phyloP scores from a whole-genome alignment of 2,329 filamentous ascomycete genomes.

The Penicillium sp. region DNA sequence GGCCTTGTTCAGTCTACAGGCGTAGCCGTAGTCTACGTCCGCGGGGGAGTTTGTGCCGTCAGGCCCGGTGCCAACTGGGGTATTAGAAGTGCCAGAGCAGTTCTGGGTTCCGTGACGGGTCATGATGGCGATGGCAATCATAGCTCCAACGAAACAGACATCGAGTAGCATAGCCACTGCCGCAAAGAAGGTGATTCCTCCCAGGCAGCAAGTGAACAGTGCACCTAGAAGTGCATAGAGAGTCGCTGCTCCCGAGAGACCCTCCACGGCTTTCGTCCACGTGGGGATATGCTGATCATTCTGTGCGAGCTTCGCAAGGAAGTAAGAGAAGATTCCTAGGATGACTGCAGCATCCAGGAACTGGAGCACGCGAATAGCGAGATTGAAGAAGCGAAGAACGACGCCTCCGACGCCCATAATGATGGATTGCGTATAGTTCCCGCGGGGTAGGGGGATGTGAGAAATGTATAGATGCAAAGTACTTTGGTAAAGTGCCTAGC shows the following conservation, averaged over 20 bases:
- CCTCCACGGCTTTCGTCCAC: conserved; percentile 74
- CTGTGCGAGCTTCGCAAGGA: conserved; percentile 73
- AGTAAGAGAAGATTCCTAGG: conserved; percentile 82
- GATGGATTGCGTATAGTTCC: not conserved
- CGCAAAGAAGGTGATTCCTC: conserved; percentile 74
- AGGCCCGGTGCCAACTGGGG: conserved; percentile 70
- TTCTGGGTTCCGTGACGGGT: conserved; percentile 70
- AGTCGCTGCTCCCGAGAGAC: conserved; percentile 74
- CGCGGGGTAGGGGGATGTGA: not conserved
- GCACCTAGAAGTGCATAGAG: conserved; percentile 77
- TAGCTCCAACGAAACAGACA: conserved; percentile 73
- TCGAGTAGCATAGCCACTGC: conserved; percentile 77
- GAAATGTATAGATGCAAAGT: not conserved
- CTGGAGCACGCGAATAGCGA: conserved; percentile 73
- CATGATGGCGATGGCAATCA: conserved; percentile 80
- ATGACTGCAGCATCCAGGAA: conserved; percentile 75
- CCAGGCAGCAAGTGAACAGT: conserved; percentile 77
- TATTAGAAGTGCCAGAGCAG: conserved; percentile 69
- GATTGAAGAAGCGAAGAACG: conserved; percentile 71
- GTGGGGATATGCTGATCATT: conserved; percentile 67
- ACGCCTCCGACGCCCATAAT: conserved; percentile 64
- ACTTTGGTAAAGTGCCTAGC: not conserved
- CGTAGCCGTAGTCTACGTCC: conserved; percentile 59
- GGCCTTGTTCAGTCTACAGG: conserved; percentile 78
- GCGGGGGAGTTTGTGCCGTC: conserved; percentile 54